phyloP scores from a whole-genome alignment of 768 basidiomycete species.

The Dacryopinax spathularia region DNA sequence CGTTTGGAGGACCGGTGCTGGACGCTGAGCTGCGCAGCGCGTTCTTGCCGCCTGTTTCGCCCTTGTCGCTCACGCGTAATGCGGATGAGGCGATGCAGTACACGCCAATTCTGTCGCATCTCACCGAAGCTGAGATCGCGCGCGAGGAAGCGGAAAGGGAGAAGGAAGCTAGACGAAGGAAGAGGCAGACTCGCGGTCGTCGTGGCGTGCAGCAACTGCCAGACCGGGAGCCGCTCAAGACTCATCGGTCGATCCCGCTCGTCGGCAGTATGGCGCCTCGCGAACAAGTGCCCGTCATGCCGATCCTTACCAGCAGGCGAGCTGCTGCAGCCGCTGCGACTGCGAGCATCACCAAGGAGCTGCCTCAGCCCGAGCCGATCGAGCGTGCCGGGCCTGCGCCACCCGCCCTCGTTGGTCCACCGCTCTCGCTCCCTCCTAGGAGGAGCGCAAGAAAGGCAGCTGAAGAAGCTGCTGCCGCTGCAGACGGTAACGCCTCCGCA shows the following conservation, averaged over 20 bases:
- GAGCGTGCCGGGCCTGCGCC: slow-evolving; percentile 9
- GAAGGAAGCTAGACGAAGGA: slow-evolving; percentile 68
- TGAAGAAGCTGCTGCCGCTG: not conserved
- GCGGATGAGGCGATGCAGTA: slow-evolving; percentile 63
- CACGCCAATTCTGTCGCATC: slow-evolving; percentile 79
- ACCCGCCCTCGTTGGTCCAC: slow-evolving; percentile 8
- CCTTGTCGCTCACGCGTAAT: slow-evolving; percentile 47
- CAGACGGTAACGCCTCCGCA: not conserved
- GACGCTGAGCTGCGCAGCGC: slow-evolving; percentile 87
- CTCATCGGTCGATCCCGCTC: slow-evolving; percentile 77
- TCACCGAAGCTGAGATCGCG: slow-evolving; percentile 81
- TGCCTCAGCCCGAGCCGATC: slow-evolving; percentile 9
- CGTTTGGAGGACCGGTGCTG: slow-evolving; percentile 59
- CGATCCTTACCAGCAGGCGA: not conserved
- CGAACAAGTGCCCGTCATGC: slow-evolving; percentile 30
- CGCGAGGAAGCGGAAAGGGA: slow-evolving; percentile 84
- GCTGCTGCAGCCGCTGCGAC: not conserved
- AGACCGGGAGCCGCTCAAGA: slow-evolving; percentile 83
- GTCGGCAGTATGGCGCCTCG: slow-evolving; percentile 30
- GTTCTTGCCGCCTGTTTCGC: slow-evolving; percentile 67
- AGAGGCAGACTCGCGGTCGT: slow-evolving; percentile 72
- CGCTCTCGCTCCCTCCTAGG: not conserved
- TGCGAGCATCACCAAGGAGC: slow-evolving; percentile 5
- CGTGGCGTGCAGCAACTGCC: slow-evolving; percentile 58
- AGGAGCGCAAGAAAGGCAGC: not conserved